Conservation (phyloP, 129 eudicot genomes). For the Flaveria brownii region DNA sequence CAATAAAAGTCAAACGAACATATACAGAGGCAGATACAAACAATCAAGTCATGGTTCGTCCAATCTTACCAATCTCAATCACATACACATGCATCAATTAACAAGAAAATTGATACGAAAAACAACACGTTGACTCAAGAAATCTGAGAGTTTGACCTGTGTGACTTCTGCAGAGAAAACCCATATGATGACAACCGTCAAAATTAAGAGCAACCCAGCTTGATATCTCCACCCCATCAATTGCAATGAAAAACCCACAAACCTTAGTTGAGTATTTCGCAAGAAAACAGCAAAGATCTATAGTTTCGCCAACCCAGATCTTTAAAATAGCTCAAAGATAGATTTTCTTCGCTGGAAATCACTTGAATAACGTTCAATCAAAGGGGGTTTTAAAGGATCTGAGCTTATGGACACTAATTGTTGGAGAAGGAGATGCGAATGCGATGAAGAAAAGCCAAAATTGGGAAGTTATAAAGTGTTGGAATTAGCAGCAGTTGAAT, state of each 20-base stretch:
- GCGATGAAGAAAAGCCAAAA: slow-evolving; percentile 15
- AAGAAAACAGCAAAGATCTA: slow-evolving; percentile 35
- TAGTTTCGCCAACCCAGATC: slow-evolving; percentile 33
- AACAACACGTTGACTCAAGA: neutral
- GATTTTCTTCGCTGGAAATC: slow-evolving; percentile 15
- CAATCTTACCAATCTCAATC: neutral
- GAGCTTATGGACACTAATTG: slow-evolving; percentile 28
- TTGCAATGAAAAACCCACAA: slow-evolving; percentile 36
- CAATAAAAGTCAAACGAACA: slow-evolving; percentile 14
- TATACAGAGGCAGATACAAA: neutral
- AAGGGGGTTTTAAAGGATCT: slow-evolving; percentile 25
- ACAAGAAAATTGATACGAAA: neutral
- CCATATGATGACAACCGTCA: slow-evolving; percentile 91
- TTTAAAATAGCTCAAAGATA: slow-evolving; percentile 23
- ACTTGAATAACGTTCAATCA: slow-evolving; percentile 24
- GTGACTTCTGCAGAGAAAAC: slow-evolving; percentile 98
- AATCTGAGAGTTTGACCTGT: slow-evolving; percentile 57
- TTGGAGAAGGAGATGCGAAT: slow-evolving; percentile 8
- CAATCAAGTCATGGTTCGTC: no score
- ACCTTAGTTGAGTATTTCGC: slow-evolving; percentile 2
- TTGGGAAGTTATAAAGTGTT: neutral
- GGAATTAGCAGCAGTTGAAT: neutral
- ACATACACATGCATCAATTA: neutral
- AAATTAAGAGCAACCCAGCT: slow-evolving; percentile 81
- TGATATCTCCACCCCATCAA: slow-evolving; percentile 86